phyloP scores from a whole-genome alignment of 345 rosid species.

The Anastatica hierochuntica region DNA sequence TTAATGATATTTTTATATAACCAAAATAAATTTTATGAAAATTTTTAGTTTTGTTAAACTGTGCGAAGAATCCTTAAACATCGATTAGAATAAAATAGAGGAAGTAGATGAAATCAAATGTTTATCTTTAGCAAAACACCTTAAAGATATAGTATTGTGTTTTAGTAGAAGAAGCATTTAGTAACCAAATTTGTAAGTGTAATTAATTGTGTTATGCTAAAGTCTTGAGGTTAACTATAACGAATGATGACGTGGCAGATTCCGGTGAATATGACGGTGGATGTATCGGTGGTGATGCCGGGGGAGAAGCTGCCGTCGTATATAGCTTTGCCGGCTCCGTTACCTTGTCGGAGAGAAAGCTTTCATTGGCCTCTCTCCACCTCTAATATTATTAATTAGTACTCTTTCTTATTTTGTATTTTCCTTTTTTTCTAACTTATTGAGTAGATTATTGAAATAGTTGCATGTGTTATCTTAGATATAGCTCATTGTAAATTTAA shows the following conservation, averaged over 20 bases:
- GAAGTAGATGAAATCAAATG: too few relatives aligned
- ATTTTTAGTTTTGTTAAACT: too few relatives aligned
- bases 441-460: constrained; percentile 5
- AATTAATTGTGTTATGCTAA: not conserved
- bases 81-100: too few relatives aligned
- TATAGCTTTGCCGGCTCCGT: constrained; percentile 86
- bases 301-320: constrained; percentile 64
- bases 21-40: too few relatives aligned
- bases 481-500: too few relatives aligned
- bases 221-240: not conserved
- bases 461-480: too few relatives aligned
- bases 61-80: too few relatives aligned
- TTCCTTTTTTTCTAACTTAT: not conserved
- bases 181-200: too few relatives aligned
- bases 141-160: too few relatives aligned
- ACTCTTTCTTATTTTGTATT: not conserved
- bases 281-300: constrained; percentile 83
- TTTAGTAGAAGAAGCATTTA: too few relatives aligned
- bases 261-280: constrained; percentile 31
- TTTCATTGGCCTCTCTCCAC: constrained; percentile 52
- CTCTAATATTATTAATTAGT: not conserved
- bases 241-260: constrained; percentile 26
- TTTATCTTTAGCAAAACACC: too few relatives aligned
- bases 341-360: constrained; percentile 75
- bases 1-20: too few relatives aligned